A percentile compares a stretch with the other conserved stretches of the same genome.
Evolutionary conservation across 2,329 filamentous ascomycete species (phyloP).

Genomic region (Pestalotiopsis sp.): DNA sequence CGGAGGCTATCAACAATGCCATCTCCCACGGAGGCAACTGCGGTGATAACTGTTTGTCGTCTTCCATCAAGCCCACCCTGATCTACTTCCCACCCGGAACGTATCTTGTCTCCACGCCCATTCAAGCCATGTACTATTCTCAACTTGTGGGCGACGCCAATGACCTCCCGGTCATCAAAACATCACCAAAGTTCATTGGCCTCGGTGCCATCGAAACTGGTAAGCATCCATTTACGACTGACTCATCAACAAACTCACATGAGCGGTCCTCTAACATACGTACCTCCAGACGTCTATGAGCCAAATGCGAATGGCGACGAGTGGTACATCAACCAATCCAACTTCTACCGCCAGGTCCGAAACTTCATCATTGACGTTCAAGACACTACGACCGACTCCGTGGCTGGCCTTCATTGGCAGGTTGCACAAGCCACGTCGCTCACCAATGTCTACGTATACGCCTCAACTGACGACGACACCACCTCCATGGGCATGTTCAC

Average conservation of each 20-base stretch:
- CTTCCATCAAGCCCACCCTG: neutral
- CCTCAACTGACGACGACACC: too few species aligned
- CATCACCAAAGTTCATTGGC: neutral
- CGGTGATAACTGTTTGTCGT: neutral
- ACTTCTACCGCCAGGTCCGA: neutral
- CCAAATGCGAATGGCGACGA: neutral
- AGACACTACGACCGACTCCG: neutral
- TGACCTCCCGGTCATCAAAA: neutral
- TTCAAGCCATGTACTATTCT: neutral
- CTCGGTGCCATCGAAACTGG: neutral
- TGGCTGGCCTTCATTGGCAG: neutral
- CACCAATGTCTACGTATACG: neutral
- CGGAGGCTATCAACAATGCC: conserved; percentile 66
- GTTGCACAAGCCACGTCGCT: neutral
- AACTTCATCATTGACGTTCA: neutral
- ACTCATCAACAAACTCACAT: neutral
- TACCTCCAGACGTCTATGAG: neutral
- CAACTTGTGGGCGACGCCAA: conserved; percentile 1
- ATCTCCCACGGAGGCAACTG: neutral
- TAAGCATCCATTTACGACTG: neutral
- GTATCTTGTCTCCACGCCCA: neutral
- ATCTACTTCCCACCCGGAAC: conserved; percentile 2
- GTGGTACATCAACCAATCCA: neutral
- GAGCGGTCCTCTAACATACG: neutral
- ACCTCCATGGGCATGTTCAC: neutral